Conservation (phyloP, 768 basidiomycete genomes). For the Steccherinum ochraceum region DNA sequence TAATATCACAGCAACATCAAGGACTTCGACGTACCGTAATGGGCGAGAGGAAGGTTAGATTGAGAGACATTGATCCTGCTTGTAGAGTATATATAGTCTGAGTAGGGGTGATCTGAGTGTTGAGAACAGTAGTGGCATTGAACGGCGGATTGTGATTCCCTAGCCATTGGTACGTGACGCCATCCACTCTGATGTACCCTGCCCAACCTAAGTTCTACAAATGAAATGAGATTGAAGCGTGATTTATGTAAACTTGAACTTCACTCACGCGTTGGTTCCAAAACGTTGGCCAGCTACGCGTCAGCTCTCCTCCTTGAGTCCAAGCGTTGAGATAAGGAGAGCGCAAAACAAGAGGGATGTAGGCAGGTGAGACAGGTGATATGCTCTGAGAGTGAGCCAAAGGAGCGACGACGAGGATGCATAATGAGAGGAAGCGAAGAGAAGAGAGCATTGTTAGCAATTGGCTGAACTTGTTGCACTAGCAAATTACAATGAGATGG, state of each 20-base stretch:
- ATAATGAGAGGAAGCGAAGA: too few species aligned
- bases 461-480: too few species aligned
- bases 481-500: too few species aligned
- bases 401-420: too few species aligned
- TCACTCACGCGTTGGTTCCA: not conserved
- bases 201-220: constrained; percentile 7
- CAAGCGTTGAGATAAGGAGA: not conserved
- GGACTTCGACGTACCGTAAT: constrained; percentile 30
- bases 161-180: constrained; percentile 12
- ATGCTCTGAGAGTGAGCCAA: too few species aligned
- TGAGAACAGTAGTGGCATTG: constrained; percentile 12
- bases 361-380: too few species aligned
- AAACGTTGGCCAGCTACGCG: not conserved
- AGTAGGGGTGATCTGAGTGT: constrained; percentile 28
- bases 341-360: too few species aligned
- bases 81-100: constrained; percentile 25
- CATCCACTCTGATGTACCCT: constrained; percentile 8
- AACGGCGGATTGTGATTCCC: constrained; percentile 1
- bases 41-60: constrained; percentile 32
- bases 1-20: too few species aligned
- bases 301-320: not conserved
- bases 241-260: not conserved
- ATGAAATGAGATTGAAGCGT: not conserved
- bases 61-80: constrained; percentile 31
- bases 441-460: too few species aligned